These are phyloP conservation scores for Aureobasidium sp. DNA, from an alignment of 2,329 filamentous ascomycete genomes.

Conservation along the genomic window DNA sequence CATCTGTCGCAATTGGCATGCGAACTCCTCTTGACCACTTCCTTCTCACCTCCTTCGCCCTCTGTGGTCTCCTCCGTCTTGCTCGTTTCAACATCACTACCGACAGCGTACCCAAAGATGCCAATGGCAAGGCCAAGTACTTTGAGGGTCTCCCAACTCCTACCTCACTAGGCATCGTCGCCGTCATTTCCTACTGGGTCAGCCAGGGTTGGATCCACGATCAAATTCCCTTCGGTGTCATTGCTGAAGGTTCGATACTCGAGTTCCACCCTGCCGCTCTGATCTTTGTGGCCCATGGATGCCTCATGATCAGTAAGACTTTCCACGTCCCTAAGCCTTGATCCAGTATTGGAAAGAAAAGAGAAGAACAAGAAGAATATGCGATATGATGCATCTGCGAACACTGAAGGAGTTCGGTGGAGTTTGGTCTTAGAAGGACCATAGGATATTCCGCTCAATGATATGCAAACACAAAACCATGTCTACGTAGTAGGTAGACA, in stretches of 20 bases:
- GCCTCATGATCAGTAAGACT: slow-evolving; percentile 90
- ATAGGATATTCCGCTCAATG: not conserved
- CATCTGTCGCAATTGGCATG: slow-evolving; percentile 82
- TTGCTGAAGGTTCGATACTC: slow-evolving; percentile 57
- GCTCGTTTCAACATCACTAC: slow-evolving; percentile 98
- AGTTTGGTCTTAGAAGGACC: not conserved
- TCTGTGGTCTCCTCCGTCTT: slow-evolving; percentile 86
- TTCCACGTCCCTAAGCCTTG: slow-evolving; percentile 87
- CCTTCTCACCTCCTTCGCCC: slow-evolving; percentile 78
- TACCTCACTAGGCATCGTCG: slow-evolving; percentile 73
- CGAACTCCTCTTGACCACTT: slow-evolving; percentile 79
- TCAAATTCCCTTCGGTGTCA: slow-evolving; percentile 67
- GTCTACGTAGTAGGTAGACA: not conserved
- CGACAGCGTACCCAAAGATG: slow-evolving; percentile 81
- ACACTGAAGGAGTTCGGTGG: not conserved
- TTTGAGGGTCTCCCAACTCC: slow-evolving; percentile 97
- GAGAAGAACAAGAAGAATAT: not conserved
- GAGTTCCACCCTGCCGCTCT: slow-evolving; percentile 80
- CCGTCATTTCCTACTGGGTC: slow-evolving; percentile 85
- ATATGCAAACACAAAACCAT: not conserved
- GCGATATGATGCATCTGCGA: not conserved
- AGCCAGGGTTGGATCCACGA: slow-evolving; percentile 72
- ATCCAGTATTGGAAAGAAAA: not conserved
- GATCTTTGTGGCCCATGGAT: slow-evolving; percentile 82
- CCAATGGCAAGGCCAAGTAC: slow-evolving; percentile 82